A percentile compares a stretch with the other conserved stretches of the same genome.
phyloP scores from a whole-genome alignment of 2,329 filamentous ascomycete genomes.

The Penicillium rolfsii region DNA sequence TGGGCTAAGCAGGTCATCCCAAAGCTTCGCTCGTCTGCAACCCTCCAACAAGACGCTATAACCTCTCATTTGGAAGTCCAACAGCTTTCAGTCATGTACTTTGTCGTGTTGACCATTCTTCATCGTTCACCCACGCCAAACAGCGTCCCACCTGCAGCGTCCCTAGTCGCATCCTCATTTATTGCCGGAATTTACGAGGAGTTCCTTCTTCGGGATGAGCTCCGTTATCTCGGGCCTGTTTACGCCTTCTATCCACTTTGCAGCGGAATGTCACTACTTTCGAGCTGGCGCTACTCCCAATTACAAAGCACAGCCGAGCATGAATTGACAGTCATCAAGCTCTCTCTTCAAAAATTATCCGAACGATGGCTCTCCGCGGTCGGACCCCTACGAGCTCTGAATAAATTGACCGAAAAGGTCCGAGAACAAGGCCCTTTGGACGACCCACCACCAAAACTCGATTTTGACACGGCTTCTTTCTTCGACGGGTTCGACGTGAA shows the following conservation, averaged over 20 bases:
- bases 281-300: constrained; percentile 42
- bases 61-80: constrained; percentile 39
- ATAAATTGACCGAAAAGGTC: constrained; percentile 32
- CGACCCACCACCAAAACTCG: constrained; percentile 20
- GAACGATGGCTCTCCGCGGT: constrained; percentile 33
- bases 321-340: constrained; percentile 31
- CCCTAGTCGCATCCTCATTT: constrained; percentile 47
- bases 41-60: constrained; percentile 22
- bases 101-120: constrained; percentile 45
- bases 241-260: constrained; percentile 49
- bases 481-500: constrained; percentile 30
- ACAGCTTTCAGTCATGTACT: constrained; percentile 45
- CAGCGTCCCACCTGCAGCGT: constrained; percentile 41
- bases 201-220: constrained; percentile 47
- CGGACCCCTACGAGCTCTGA: constrained; percentile 28
- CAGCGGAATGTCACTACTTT: constrained; percentile 46
- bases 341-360: constrained; percentile 34
- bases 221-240: constrained; percentile 46
- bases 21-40: constrained; percentile 23
- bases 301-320: constrained; percentile 33
- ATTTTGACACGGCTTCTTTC: constrained; percentile 26
- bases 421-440: constrained; percentile 27
- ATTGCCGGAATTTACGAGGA: constrained; percentile 49
- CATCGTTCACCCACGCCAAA: constrained; percentile 39
- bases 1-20: constrained; percentile 44